Evolutionary conservation across 768 basidiomycete species (phyloP), one percentile per base, ranked within the genome.

Genomic region (Pisolithus orientalis): DNA sequence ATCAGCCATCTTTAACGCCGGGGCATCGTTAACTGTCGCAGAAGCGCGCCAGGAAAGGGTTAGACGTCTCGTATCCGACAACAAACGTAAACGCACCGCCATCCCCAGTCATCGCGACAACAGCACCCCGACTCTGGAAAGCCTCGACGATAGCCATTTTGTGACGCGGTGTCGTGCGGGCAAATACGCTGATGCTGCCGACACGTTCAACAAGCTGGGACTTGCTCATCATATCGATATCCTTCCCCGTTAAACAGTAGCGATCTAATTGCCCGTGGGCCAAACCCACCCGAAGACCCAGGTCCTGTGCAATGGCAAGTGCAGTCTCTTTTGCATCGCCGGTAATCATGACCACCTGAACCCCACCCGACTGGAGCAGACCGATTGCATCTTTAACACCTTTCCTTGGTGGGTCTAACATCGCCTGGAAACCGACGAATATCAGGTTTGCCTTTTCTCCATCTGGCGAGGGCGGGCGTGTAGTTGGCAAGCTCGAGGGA

Each of bases 261-360:
- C 60, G 63, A 28, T 47, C 59, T 5, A 47, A 42, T 21, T 49
- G 61, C 43, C 50, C 70, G 47, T 70, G 75, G 9, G 55, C 57
- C 14, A 60, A 52, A 27, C 83, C 83, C 25, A 94, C 80, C 10
- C 81, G 78, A 60, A 97, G 71, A 25, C 94, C 94, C 16, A 98
- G 79, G 60, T 90, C 78, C 62, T 81, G 78, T 34, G 93, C 95
- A 52, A 96, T 95, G 46, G 89, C 83, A 32, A 94, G 62, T 2
- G 95, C 94, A 1, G 94, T 98, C 50, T 85, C 78, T 67, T 94
- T 91, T 34, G 93, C 85, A 61, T 98, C 94, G 4, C 94, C 94
- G 0, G 95, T 97, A 64, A 97, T 96, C 94, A 98, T 97, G 42
- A 97, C 86, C n/a, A 97, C 85, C 61, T 94, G 92, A 46, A 98